A percentile compares a stretch with the other conserved stretches of the same genome.
These are phyloP conservation scores for Dactylellina cionopaga DNA, from an alignment of 2,329 filamentous ascomycete genomes.

Conservation along the genomic window DNA sequence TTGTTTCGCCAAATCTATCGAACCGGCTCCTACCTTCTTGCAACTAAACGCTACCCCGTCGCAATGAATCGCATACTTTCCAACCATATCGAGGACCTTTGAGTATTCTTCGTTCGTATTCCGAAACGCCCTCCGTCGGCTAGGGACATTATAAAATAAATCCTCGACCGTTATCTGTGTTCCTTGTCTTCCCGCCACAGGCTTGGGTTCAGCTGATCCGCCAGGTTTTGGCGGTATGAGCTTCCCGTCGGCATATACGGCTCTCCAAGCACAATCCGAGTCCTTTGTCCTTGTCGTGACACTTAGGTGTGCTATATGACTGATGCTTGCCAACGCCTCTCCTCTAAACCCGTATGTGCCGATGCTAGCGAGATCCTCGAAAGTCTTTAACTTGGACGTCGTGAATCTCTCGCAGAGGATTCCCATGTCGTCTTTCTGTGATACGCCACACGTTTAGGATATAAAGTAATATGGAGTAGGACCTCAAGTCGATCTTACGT, in stretches of 20 bases:
- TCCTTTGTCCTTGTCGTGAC: conserved; percentile 93
- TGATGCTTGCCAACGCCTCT: conserved; percentile 95
- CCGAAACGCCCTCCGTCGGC: conserved; percentile 85
- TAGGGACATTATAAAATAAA: conserved; percentile 95
- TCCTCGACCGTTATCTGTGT: conserved; percentile 98
- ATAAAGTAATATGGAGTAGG: not conserved
- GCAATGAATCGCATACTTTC: conserved; percentile 92
- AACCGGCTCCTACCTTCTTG: conserved; percentile 73
- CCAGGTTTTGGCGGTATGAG: conserved; percentile 86
- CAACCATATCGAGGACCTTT: conserved; percentile 95
- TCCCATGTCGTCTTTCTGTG: conserved; percentile 84
- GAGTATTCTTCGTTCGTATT: conserved; percentile 95
- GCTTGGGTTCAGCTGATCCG: conserved; percentile 84
- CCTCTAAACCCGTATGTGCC: conserved; percentile 97
- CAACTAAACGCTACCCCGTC: conserved; percentile 91
- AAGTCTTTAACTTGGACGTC: conserved; percentile 91
- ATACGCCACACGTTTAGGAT: not conserved
- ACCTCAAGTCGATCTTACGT: conserved; percentile 66
- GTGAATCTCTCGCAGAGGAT: conserved; percentile 97
- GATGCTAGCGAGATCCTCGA: conserved; percentile 90
- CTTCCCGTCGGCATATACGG: conserved; percentile 84
- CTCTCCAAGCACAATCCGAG: conserved; percentile 88
- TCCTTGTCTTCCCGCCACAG: conserved; percentile 84
- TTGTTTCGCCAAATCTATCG: not conserved
- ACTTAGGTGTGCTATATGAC: conserved; percentile 93